These are phyloP conservation scores for Boletus subparvulus DNA, from an alignment of 768 basidiomycete species.

Conservation along the genomic window DNA sequence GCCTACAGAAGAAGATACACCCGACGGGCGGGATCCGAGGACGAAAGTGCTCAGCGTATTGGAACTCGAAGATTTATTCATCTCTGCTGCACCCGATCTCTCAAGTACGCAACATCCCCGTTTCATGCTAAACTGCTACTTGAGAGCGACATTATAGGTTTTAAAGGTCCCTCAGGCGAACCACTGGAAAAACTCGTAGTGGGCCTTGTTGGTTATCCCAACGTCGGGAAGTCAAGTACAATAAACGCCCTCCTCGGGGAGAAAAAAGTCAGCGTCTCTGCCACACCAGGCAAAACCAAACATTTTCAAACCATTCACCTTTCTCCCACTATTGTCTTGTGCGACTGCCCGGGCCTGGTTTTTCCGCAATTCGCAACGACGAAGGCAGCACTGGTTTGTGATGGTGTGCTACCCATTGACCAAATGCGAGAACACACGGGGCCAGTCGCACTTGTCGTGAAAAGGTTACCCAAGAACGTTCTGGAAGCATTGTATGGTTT, in stretches of 20 bases:
- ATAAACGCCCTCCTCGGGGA: conserved; percentile 95
- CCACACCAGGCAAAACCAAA: conserved; percentile 98
- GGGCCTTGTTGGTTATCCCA: conserved; percentile 96
- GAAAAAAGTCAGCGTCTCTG: conserved; percentile 97
- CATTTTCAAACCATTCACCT: conserved; percentile 98
- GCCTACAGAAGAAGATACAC: conserved; percentile 52
- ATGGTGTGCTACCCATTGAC: conserved; percentile 96
- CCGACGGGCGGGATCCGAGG: conserved; percentile 58
- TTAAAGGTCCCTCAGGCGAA: conserved; percentile 56
- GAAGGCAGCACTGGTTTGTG: conserved; percentile 92
- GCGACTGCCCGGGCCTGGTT: conserved; percentile 97
- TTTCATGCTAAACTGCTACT: neutral
- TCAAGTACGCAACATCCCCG: conserved; percentile 46
- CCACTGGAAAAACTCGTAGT: conserved; percentile 67
- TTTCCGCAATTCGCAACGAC: conserved; percentile 99
- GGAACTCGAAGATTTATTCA: conserved; percentile 85
- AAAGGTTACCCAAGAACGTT: conserved; percentile 76
- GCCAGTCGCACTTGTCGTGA: conserved; percentile 73
- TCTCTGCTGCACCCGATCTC: conserved; percentile 67
- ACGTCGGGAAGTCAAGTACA: conserved; percentile 97
- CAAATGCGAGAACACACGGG: conserved; percentile 93
- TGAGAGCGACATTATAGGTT: conserved; percentile 46
- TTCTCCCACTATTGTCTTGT: conserved; percentile 82
- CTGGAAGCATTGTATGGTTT: conserved; percentile 92
- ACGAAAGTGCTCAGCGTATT: conserved; percentile 79